Evolutionary conservation across 1,284 basidiomycete species (phyloP).

Genomic region (Mycosarcoma mackinlayi): DNA sequence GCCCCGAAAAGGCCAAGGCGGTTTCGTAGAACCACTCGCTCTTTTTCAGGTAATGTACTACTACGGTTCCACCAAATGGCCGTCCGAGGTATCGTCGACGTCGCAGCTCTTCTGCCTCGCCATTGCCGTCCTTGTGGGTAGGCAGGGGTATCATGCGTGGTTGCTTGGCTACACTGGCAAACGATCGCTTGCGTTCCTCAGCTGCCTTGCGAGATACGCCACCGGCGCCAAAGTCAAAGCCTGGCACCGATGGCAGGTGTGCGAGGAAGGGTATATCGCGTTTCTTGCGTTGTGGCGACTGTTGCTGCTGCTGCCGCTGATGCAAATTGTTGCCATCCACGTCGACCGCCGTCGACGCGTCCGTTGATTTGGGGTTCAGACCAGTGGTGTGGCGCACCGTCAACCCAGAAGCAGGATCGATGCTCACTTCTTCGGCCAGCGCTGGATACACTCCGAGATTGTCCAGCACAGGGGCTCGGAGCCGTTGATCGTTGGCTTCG

Average conservation of each 20-base stretch:
- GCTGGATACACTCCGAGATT: conserved; percentile 17
- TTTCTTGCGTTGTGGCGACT: conserved; percentile 11
- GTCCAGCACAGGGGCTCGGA: conserved; percentile 28
- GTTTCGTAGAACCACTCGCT: conserved; percentile 96
- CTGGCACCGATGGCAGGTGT: conserved; percentile 56
- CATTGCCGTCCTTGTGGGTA: conserved; percentile 54
- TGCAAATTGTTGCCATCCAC: conserved; percentile 14
- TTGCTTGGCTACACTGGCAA: conserved; percentile 30
- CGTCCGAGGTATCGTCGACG: conserved; percentile 66
- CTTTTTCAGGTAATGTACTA: conserved; percentile 97
- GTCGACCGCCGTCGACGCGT: conserved; percentile 9
- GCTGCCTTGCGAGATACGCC: conserved; percentile 42
- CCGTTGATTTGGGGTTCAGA: background rate
- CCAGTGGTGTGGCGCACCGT: conserved; percentile 68
- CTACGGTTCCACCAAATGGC: conserved; percentile 82
- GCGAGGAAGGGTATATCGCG: conserved; percentile 69
- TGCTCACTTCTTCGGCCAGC: conserved; percentile 45
- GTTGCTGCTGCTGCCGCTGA: no score
- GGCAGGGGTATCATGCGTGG: conserved; percentile 53
- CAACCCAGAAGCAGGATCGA: conserved; percentile 49
- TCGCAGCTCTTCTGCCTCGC: conserved; percentile 72
- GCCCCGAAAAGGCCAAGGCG: conserved; percentile 83
- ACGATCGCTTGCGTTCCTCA: conserved; percentile 37
- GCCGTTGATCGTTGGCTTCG: conserved; percentile 60
- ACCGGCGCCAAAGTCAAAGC: conserved; percentile 46